Conservation (phyloP, 164 flowering plant genomes). For the Buxus sempervirens region DNA sequence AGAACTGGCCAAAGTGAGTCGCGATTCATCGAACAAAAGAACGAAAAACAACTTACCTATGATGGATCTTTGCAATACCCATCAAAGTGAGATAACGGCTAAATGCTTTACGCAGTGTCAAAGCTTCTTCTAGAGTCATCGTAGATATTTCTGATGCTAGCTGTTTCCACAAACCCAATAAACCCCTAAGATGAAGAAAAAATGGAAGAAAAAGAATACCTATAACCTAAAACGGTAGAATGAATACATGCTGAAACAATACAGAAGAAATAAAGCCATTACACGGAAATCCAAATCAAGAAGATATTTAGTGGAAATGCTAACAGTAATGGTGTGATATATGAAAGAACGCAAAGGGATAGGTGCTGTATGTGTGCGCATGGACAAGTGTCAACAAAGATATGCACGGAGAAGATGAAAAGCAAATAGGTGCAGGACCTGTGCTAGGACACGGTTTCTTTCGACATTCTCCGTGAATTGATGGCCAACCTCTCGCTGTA, state of each 20-base stretch:
- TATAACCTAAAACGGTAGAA: constrained; percentile 3
- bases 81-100: constrained; percentile 80
- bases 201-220: not conserved
- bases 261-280: too few species aligned
- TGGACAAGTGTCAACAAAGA: too few species aligned
- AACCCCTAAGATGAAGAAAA: too few species aligned
- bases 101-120: constrained; percentile 71
- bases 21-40: not conserved
- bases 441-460: constrained; percentile 57
- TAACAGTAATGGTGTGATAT: too few species aligned
- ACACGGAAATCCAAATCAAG: too few species aligned
- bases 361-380: not conserved
- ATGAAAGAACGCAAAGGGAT: too few species aligned
- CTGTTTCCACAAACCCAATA: constrained; percentile 34
- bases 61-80: too few species aligned
- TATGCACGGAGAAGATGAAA: not conserved
- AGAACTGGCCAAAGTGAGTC: not conserved
- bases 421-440: too few species aligned
- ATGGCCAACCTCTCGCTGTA: constrained; percentile 61
- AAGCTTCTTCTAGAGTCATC: constrained; percentile 79
- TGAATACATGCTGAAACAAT: not conserved
- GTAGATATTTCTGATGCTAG: constrained; percentile 69
- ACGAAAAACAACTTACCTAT: constrained; percentile 40
- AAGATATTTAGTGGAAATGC: too few species aligned
- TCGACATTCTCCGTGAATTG: constrained; percentile 64